phyloP scores from a whole-genome alignment of 73 alveolate species.

The Paramecium biaurelia region DNA sequence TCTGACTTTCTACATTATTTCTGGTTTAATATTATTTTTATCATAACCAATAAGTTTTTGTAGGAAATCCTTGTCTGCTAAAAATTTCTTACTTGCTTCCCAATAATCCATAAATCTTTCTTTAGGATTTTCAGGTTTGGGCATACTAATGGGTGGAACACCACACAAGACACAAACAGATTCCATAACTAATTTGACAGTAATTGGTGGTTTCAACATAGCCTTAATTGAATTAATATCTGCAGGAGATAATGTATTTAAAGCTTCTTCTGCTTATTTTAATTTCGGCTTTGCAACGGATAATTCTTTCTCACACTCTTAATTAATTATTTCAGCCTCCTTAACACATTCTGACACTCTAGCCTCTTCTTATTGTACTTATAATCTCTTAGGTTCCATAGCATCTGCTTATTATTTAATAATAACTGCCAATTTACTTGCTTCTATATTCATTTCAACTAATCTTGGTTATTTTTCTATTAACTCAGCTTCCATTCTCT shows the following conservation, averaged over 20 bases:
- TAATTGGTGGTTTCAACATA: conserved; percentile 86
- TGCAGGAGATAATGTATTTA: conserved; percentile 82
- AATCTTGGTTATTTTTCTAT: conserved; percentile 78
- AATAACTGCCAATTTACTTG: conserved; percentile 67
- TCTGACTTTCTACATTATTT: conserved; percentile 74
- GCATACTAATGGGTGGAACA: conserved; percentile 51
- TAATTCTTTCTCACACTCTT: conserved; percentile 83
- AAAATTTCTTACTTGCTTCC: conserved; percentile 78
- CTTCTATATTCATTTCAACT: conserved; percentile 85
- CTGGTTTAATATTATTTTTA: conserved; percentile 83
- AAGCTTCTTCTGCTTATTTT: conserved; percentile 89
- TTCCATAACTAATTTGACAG: conserved; percentile 71
- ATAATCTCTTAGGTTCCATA: conserved; percentile 65
- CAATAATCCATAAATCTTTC: conserved; percentile 66
- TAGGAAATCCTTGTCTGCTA: conserved; percentile 82
- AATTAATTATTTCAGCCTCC: conserved; percentile 68
- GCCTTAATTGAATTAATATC: conserved; percentile 87
- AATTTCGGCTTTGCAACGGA: conserved; percentile 84
- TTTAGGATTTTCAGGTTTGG: conserved; percentile 56
- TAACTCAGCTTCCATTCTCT: conserved; percentile 76
- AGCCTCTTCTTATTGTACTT: conserved; percentile 66
- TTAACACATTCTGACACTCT: conserved; percentile 70
- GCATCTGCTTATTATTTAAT: conserved; percentile 39
- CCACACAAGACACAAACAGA: conserved; percentile 73
- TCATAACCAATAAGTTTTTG: conserved; percentile 72